Base-by-base conservation (phyloP, 2,329 filamentous ascomycete genomes). In the Colletotrichum destructivum region DNA sequence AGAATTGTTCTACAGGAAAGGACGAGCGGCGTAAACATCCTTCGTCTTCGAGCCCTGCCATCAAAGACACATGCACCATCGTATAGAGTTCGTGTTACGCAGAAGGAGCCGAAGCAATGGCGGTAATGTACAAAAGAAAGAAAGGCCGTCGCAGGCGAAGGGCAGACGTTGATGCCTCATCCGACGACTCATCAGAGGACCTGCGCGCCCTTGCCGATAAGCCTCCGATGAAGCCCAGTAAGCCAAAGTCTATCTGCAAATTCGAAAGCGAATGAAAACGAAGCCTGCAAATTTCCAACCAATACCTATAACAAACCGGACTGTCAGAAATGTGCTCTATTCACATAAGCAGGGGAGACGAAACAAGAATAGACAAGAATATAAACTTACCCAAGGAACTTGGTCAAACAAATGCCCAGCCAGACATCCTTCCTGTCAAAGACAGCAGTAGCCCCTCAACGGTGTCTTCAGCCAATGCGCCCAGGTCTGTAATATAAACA, bases 221-320 rank as follows among this genome's bases (percentile, higher is more conserved):
- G 46, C 38, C 18, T 61, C 65, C 65, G 64, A 64, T 64, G 47
- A 60, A 69, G 59, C 65, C 60, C 60, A 65, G 59, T 31, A 59
- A 38, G 59, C 66, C 21, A 49, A 35, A 69, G 54, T 63, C 55
- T 72, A 64, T 72, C 35, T 46, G n/a, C 13, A 40, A 42, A 35
- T 21, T 35, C 35, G 35, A 18, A 61, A 60, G 18, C 69, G 57
- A 64, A 60, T 62, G 31, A 64, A 6, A 11, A 49, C 12, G 44
- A 54, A 26, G 40, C 57, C 40, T 56, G 18, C 69, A 69, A 44
- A 49, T 63, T 54, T 64, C 69, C 52, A 69, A 71, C 60, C 44
- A 69, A 35, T 61, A 23, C 47, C 65, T 72, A 47, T 31, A 46
- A 18, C 12, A n/a, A 18, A 16, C 42, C n/a, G 35, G 3, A 69